Evolutionary conservation across 2,329 filamentous ascomycete genomes (phyloP), one percentile per base, ranked within the genome.

Genomic region (Mariannaea elegans): DNA sequence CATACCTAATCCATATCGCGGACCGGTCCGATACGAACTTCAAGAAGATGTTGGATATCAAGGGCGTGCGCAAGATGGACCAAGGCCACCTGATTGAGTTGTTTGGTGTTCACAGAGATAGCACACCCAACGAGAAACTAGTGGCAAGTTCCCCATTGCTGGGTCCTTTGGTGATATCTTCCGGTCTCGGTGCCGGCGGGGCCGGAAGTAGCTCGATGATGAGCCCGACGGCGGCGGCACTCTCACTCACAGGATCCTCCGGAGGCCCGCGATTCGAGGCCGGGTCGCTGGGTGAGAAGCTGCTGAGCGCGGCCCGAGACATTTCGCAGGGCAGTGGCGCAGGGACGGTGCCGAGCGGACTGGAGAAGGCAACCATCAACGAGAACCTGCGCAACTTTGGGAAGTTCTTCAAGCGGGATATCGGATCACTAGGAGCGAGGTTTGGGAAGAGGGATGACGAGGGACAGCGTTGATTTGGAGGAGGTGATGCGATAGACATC

Each of bases 11-110:
- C 76, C 95, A 98, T 78, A 95, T 99, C 65, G 93, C 88, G 66
- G 95, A 99, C 81, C 89, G 91, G 56, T 97, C 91, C 64, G 95
- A 98, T 74, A 86, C 87, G 71, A 99, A 99, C 78, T 99, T 99
- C 85, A 89, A 89, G 73, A 98, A 97, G 79, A 91, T 99, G 60
- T 87, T 99, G 44, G 95, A 99, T 49, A 84, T 99, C 64, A 99
- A 99, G 77, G 95, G 95, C 45, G 90, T 99, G 60, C 87, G 90
- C 63, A 94, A 93, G 72, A 82, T 86, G 61, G 95, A 99, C 62
- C 92, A 97, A 71, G 80, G 85, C 3, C 87, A 92, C 63, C 87
- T 98, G 2, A 79, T 97, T 31, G 95, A 99, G 75, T 84, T 98
- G 4, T 98, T 97, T 79, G 77, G 77, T 41, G 83, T 89, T 51